Evolutionary conservation across 2,329 filamentous ascomycete genomes (phyloP).

Genomic region (Talaromyces sp.): DNA sequence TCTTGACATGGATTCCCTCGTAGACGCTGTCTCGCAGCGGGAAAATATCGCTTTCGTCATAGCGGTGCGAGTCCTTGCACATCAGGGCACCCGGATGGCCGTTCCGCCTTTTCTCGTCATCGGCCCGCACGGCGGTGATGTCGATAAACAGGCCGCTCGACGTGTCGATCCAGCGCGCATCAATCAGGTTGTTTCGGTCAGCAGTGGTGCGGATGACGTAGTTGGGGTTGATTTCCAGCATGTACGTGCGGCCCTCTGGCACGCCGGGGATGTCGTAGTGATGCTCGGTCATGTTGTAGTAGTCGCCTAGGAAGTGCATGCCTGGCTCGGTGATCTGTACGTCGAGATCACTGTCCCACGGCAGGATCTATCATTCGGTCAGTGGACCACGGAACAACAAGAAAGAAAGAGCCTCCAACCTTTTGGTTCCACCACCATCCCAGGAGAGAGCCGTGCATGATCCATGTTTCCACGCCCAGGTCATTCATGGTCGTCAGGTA

Average conservation of each 20-base stretch:
- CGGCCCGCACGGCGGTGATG: slow-evolving; percentile 52
- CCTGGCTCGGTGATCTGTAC: slow-evolving; percentile 53
- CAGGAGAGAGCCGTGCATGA: slow-evolving; percentile 58
- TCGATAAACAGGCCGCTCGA: slow-evolving; percentile 57
- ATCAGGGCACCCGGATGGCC: slow-evolving; percentile 42
- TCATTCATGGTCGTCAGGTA: slow-evolving; percentile 54
- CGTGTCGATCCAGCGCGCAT: slow-evolving; percentile 58
- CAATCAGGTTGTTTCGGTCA: slow-evolving; percentile 53
- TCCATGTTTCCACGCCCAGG: slow-evolving; percentile 56
- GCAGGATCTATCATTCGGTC: slow-evolving; percentile 41
- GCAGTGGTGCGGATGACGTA: slow-evolving; percentile 40
- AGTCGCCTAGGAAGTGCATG: slow-evolving; percentile 51
- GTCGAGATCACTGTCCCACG: slow-evolving; percentile 59
- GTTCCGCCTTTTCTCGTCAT: slow-evolving; percentile 32
- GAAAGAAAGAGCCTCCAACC: slow-evolving; percentile 17
- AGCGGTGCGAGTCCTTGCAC: slow-evolving; percentile 55
- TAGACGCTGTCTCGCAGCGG: slow-evolving; percentile 52
- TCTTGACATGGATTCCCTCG: slow-evolving; percentile 48
- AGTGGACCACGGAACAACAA: not conserved
- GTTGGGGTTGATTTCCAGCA: slow-evolving; percentile 57
- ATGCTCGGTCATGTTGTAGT: slow-evolving; percentile 60
- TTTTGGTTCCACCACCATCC: slow-evolving; percentile 61
- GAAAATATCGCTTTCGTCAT: slow-evolving; percentile 50
- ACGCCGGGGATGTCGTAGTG: slow-evolving; percentile 36
- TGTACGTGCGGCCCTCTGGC: slow-evolving; percentile 39